phyloP scores from a whole-genome alignment of 805 yeast genomes.

The Candida mattraensis region DNA sequence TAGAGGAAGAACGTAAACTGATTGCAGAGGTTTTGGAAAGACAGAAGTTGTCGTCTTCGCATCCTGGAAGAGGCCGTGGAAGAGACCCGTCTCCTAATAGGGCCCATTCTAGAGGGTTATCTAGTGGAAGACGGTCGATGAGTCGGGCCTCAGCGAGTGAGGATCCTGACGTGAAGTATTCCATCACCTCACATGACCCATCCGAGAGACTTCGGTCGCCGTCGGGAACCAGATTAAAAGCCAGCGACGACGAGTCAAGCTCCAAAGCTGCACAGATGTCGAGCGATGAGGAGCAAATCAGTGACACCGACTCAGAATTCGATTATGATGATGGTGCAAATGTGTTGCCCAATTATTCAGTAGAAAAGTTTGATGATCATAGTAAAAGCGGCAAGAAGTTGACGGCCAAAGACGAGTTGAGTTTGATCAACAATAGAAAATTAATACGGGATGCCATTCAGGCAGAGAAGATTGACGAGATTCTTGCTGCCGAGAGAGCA shows the following conservation, averaged over 20 bases:
- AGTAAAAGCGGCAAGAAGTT: conserved; percentile 11
- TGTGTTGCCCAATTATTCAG: conserved; percentile 56
- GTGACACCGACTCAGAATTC: conserved; percentile 60
- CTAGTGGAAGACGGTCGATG: conserved; percentile 25
- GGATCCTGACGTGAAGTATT: conserved; percentile 45
- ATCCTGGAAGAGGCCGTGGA: conserved; percentile 22
- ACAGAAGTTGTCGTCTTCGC: conserved; percentile 18
- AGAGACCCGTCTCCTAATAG: conserved; percentile 19
- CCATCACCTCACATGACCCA: conserved; percentile 73
- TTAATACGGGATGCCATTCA: conserved; percentile 46
- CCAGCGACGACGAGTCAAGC: conserved; percentile 18
- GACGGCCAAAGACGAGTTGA: conserved; percentile 22
- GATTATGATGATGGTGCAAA: conserved; percentile 62
- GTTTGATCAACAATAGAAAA: conserved; percentile 24
- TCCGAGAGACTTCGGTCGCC: conserved; percentile 52
- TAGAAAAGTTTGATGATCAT: conserved; percentile 19
- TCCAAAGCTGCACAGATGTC: conserved; percentile 10
- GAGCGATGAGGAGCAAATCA: conserved; percentile 61
- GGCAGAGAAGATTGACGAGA: conserved; percentile 52
- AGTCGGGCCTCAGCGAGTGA: conserved; percentile 23
- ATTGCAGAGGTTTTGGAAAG: conserved; percentile 32
- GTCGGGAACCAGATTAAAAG: conserved; percentile 6
- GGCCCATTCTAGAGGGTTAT: conserved; percentile 23
- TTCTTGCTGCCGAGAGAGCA: conserved; percentile 59
- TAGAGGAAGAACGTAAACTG: conserved; percentile 34